Percentiles rank a stretch among this genome's conserved stretches.
phyloP scores from a whole-genome alignment of 2,329 filamentous ascomycete genomes.

The Fusarium ramigenum region DNA sequence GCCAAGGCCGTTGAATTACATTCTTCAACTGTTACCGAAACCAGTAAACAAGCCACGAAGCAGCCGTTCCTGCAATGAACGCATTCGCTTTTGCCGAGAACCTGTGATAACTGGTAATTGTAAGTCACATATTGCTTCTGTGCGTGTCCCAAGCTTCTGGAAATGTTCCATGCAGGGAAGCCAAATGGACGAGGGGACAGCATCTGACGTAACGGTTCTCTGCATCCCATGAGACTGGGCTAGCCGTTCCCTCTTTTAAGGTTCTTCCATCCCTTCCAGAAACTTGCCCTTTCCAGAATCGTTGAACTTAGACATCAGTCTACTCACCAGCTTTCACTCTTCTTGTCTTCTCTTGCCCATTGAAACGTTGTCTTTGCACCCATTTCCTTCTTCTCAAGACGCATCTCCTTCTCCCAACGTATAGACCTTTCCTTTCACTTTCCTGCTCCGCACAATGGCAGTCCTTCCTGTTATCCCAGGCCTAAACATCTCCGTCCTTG shows the following conservation, averaged over 20 bases:
- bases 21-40: neutral
- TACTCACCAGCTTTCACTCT: fast-evolving
- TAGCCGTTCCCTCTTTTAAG: too few relatives aligned
- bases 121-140: fast-evolving
- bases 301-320: neutral
- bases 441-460: neutral
- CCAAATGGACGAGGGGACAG: fast-evolving
- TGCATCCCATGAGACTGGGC: fast-evolving
- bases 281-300: fast-evolving
- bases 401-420: fast-evolving
- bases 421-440: neutral
- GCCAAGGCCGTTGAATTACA: fast-evolving
- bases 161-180: too few relatives aligned
- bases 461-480: neutral
- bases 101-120: too few relatives aligned
- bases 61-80: too few relatives aligned
- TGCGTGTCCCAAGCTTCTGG: neutral
- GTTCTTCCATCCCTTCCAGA: neutral
- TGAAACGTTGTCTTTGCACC: neutral
- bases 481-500: neutral
- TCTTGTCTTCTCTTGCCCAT: fast-evolving
- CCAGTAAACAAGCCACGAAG: neutral
- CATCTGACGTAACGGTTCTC: neutral
- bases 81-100: too few relatives aligned
- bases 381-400: neutral